Conservation (phyloP, 1,139 yeast species). For the Nematodospora anomalae region DNA sequence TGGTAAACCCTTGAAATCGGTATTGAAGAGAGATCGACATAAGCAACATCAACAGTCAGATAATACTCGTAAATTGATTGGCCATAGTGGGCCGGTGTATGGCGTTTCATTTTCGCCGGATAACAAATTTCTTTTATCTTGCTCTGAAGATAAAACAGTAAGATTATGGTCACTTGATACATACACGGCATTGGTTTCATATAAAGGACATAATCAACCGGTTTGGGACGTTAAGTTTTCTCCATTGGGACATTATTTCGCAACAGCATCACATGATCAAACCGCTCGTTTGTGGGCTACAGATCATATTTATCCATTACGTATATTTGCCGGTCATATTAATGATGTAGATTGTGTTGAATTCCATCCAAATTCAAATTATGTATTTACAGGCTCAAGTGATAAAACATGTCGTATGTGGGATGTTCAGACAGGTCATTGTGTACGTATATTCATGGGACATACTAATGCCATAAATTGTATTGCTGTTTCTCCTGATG, state of each 20-base stretch:
- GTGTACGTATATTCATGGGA: constrained; percentile 93
- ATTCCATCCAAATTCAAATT: constrained; percentile 95
- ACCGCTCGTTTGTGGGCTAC: constrained; percentile 98
- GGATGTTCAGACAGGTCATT: constrained; percentile 88
- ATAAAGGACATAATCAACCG: constrained; percentile 94
- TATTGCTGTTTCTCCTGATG: constrained; percentile 92
- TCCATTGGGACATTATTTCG: constrained; percentile 96
- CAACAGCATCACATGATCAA: constrained; percentile 96
- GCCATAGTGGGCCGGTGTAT: constrained; percentile 94
- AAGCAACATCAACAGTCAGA: constrained; percentile 30
- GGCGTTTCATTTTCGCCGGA: constrained; percentile 92
- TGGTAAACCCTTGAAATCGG: constrained; percentile 77
- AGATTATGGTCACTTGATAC: constrained; percentile 95
- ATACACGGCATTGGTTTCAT: constrained; percentile 83
- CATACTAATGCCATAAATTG: constrained; percentile 87
- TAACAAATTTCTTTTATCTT: constrained; percentile 72
- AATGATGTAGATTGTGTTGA: constrained; percentile 94
- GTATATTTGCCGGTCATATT: constrained; percentile 96
- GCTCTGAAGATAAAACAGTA: constrained; percentile 90
- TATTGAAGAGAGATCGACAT: constrained; percentile 59
- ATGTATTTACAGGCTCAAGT: constrained; percentile 90
- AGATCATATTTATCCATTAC: constrained; percentile 92
- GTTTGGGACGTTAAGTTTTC: constrained; percentile 97
- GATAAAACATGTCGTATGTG: constrained; percentile 98
- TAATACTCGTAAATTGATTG: constrained; percentile 67